Conservation (phyloP, 192 early-diverging fungal species). For the Linnemannia exigua region DNA sequence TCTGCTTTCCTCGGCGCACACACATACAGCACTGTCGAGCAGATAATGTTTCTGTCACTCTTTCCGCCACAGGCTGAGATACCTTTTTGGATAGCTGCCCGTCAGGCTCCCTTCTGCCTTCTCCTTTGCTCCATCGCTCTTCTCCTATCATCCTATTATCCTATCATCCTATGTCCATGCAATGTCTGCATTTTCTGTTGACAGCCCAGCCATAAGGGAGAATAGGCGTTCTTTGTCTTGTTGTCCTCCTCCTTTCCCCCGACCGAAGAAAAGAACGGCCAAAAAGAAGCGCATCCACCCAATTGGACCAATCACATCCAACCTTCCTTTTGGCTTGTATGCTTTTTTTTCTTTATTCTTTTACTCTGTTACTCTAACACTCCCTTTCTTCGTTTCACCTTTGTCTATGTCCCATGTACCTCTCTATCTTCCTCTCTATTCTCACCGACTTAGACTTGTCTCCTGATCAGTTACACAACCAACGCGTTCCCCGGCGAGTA, state of each 20-base stretch:
- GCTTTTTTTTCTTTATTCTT: not conserved
- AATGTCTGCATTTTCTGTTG: not conserved
- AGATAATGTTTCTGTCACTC: not conserved
- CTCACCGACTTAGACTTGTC: slow-evolving; percentile 84
- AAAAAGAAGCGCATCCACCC: slow-evolving; percentile 10
- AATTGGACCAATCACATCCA: slow-evolving; percentile 1
- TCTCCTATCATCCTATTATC: not conserved
- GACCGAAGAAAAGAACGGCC: slow-evolving; percentile 7
- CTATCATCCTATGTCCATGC: not conserved
- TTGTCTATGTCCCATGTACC: not conserved
- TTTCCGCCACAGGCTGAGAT: not conserved
- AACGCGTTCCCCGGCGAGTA: slow-evolving; percentile 99
- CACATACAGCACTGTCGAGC: not conserved
- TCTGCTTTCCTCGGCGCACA: not conserved
- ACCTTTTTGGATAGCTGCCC: not conserved
- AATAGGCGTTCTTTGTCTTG: not conserved
- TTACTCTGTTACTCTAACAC: not conserved
- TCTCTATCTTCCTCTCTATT: not conserved
- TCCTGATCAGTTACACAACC: slow-evolving; percentile 97
- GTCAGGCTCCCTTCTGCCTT: not conserved
- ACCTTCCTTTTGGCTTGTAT: not conserved
- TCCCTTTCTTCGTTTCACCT: slow-evolving; percentile 5
- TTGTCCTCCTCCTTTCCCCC: not conserved
- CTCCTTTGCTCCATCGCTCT: not conserved
- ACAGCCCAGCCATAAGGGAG: not conserved